A percentile compares a stretch with the other conserved stretches of the same genome.
Evolutionary conservation across 2,329 filamentous ascomycete genomes (phyloP).

Genomic region (Clonostachys byssicola): DNA sequence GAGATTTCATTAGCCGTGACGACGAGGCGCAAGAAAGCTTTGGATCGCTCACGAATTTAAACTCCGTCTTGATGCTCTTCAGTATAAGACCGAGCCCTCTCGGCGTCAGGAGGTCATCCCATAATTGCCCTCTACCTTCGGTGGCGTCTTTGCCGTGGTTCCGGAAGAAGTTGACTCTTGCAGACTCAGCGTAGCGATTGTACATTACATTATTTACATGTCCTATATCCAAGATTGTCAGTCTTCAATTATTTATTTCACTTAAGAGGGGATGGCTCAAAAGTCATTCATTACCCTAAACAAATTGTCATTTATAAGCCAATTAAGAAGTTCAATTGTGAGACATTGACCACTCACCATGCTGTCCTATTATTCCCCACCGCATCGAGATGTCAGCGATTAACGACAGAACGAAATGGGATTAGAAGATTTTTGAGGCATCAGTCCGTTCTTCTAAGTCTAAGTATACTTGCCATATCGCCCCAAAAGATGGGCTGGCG

Average conservation of each 20-base stretch:
- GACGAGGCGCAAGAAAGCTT: neutral
- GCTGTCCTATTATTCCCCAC: conserved; percentile 28
- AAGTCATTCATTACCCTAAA: neutral
- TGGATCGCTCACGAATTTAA: conserved; percentile 69
- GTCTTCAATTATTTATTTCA: neutral
- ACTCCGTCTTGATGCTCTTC: conserved; percentile 75
- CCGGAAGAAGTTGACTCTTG: conserved; percentile 72
- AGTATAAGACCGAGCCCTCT: conserved; percentile 70
- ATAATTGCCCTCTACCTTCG: conserved; percentile 54
- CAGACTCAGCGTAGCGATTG: conserved; percentile 77
- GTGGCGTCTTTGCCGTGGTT: conserved; percentile 65
- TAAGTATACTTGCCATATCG: conserved; percentile 64
- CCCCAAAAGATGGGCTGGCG: conserved; percentile 74
- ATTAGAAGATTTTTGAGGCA: no score
- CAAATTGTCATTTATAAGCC: neutral
- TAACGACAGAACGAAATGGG: no score
- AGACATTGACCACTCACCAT: conserved; percentile 39
- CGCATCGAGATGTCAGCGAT: no score
- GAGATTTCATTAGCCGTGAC: neutral
- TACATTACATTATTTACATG: conserved; percentile 90
- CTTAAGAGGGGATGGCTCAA: neutral
- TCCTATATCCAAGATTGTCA: conserved; percentile 8
- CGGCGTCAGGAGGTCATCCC: conserved; percentile 66
- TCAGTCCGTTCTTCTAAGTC: no score
- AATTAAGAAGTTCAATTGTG: neutral